phyloP scores from a whole-genome alignment of 148 eudicot species.

The Persicaria tinctoria region DNA sequence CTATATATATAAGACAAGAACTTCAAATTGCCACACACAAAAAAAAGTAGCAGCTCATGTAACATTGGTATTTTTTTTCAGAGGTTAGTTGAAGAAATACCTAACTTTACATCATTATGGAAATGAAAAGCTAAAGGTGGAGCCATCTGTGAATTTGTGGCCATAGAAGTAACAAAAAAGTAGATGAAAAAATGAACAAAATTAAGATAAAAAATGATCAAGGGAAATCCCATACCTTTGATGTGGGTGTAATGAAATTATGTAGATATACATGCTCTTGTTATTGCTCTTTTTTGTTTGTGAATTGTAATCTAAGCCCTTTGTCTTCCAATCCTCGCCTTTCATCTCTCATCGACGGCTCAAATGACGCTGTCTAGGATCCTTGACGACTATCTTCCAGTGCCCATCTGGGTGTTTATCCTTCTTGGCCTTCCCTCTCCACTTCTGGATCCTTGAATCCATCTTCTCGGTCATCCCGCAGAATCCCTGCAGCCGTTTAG shows the following conservation, averaged over 20 bases:
- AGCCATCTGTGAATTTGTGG: not conserved
- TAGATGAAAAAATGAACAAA: not conserved
- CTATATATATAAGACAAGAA: not conserved
- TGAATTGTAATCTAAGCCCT: not conserved
- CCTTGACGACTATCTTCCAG: conserved; percentile 65
- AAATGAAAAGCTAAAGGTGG: not conserved
- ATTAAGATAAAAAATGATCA: not conserved
- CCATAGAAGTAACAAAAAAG: not conserved
- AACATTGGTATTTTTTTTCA: not conserved
- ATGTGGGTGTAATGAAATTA: not conserved
- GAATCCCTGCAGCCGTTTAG: conserved; percentile 28
- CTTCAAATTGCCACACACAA: not conserved
- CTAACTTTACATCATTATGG: not conserved
- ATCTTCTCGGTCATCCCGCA: conserved; percentile 31
- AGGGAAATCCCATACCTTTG: not conserved
- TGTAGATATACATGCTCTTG: not conserved
- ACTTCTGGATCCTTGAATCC: conserved; percentile 24
- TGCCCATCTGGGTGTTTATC: conserved; percentile 32
- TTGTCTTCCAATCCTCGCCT: not conserved
- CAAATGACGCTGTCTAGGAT: conserved; percentile 36
- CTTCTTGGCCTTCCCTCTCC: conserved; percentile 33
- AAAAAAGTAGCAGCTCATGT: not conserved
- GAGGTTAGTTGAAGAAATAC: not conserved
- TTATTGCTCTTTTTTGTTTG: not conserved
- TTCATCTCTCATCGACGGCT: not conserved